These are phyloP conservation scores for Phytophthora pisi DNA, from an alignment of 352 stramenopile genomes.

Conservation along the genomic window DNA sequence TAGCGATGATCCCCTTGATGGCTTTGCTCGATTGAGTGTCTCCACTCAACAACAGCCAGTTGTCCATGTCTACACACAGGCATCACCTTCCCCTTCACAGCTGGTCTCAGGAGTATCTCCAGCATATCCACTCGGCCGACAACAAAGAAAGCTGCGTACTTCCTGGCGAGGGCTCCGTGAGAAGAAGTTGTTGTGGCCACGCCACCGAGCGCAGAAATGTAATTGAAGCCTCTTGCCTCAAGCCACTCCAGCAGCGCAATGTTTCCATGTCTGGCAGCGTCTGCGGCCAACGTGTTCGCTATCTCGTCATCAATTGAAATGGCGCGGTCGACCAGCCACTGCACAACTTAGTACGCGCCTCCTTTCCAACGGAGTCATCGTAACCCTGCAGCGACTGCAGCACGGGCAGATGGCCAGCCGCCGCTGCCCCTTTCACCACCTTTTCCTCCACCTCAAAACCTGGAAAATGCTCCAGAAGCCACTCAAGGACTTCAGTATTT, in stretches of 20 bases:
- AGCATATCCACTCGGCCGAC: background rate
- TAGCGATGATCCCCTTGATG: background rate
- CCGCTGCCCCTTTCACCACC: background rate
- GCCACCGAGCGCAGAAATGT: background rate
- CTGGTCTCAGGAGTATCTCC: background rate
- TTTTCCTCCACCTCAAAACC: background rate
- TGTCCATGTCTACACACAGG: background rate
- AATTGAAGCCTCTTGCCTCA: background rate
- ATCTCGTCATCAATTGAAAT: background rate
- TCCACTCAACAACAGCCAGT: background rate
- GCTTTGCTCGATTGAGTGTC: background rate
- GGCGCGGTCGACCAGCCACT: background rate
- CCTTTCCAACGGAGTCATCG: background rate
- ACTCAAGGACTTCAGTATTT: background rate
- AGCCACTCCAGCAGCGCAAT: background rate
- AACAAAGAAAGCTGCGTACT: background rate
- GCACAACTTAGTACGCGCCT: background rate
- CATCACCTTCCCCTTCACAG: background rate
- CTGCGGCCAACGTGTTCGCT: background rate
- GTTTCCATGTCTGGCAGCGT: background rate
- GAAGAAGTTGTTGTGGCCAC: background rate
- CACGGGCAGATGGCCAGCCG: background rate
- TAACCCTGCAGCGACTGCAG: background rate
- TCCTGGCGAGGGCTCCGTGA: background rate
- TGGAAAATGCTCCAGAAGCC: slow-evolving; percentile 1